Base-by-base conservation (phyloP, 2,329 filamentous ascomycete species). In the Alternaria sp. region DNA sequence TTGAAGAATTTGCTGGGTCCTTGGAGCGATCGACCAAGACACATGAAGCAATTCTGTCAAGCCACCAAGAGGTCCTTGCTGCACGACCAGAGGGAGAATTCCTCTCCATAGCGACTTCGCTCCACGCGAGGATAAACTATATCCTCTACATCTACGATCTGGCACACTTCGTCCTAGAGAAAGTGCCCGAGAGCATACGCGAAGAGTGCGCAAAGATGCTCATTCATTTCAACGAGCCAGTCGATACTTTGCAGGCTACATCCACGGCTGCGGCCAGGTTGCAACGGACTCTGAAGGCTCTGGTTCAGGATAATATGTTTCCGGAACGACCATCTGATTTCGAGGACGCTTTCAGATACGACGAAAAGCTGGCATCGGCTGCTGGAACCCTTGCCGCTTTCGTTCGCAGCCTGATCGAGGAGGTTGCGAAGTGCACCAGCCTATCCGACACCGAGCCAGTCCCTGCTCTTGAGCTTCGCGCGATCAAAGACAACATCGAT, bases 1-100 rank as follows among this genome's bases (percentile, higher is more conserved):
- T 95, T 80, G 89, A 91, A 77, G 90, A 93, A 72, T 93, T 93
- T 74, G 90, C 92, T 0, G 88, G 88, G 23, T 93, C 97, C 76
- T 84, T 98, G 40, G 90, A 95, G 73, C 89, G 82, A 13, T 72
- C 70, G 3, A 67, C 61, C 23, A 66, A 71, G 47, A 71, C 73
- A 7, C 63, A 72, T 21, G 63, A 68, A 21, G 69, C 64, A 28
- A 62, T 72, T 5, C 62, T 73, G 32, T 45, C 50, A 3, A 63
- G 57, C 12, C 67, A 69, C 19, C 61, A 70, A 12, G 52, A 69
- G 4, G 61, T 58, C 19, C 49, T 74, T 13, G 65, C 57, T 25
- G 54, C 62, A 26, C 67, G 68, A 6, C 73, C 71, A 13, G 75
- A 77, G 52, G 71, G 75, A 49, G 73, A 75, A 51, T 62, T 71